A percentile compares a stretch with the other conserved stretches of the same genome.
Conservation (phyloP, 2,329 filamentous ascomycete genomes). For the Cephalotrichum gorgonifer region DNA sequence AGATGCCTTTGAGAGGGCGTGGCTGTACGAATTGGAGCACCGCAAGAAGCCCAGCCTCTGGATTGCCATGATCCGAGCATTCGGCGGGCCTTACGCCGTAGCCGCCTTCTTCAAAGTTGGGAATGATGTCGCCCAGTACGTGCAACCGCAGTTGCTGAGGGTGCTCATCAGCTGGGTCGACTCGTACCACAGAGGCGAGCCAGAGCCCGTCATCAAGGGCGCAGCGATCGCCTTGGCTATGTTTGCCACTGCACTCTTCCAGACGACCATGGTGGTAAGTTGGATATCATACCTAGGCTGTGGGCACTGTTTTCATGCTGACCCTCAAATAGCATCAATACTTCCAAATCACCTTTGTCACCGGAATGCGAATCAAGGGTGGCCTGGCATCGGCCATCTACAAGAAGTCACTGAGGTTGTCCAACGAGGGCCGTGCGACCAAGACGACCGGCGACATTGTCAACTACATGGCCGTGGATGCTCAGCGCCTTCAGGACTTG, state of each 20-base stretch:
- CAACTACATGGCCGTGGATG: slow-evolving; percentile 98
- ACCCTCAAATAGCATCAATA: slow-evolving; percentile 62
- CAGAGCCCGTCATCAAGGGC: slow-evolving; percentile 73
- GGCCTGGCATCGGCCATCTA: slow-evolving; percentile 87
- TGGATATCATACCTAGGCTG: neutral
- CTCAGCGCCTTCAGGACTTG: slow-evolving; percentile 86
- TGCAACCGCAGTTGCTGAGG: slow-evolving; percentile 82
- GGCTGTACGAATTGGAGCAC: slow-evolving; percentile 63
- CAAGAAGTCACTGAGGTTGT: slow-evolving; percentile 77
- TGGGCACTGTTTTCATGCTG: slow-evolving; percentile 8
- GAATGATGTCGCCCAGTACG: slow-evolving; percentile 78
- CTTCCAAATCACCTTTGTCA: slow-evolving; percentile 89
- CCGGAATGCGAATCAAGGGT: slow-evolving; percentile 93
- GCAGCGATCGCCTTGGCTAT: slow-evolving; percentile 82
- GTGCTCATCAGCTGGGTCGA: slow-evolving; percentile 74
- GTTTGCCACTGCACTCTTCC: slow-evolving; percentile 77
- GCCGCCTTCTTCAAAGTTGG: slow-evolving; percentile 81
- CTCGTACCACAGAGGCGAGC: slow-evolving; percentile 57
- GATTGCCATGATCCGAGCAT: slow-evolving; percentile 74
- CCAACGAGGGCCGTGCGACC: slow-evolving; percentile 78
- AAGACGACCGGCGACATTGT: slow-evolving; percentile 97
- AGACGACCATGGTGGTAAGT: slow-evolving; percentile 67
- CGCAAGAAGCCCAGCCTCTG: slow-evolving; percentile 63
- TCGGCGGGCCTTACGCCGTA: slow-evolving; percentile 72
- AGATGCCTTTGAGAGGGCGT: slow-evolving; percentile 59